Evolutionary conservation across 805 yeast genomes (phyloP).

Genomic region (Candida vaughaniae): DNA sequence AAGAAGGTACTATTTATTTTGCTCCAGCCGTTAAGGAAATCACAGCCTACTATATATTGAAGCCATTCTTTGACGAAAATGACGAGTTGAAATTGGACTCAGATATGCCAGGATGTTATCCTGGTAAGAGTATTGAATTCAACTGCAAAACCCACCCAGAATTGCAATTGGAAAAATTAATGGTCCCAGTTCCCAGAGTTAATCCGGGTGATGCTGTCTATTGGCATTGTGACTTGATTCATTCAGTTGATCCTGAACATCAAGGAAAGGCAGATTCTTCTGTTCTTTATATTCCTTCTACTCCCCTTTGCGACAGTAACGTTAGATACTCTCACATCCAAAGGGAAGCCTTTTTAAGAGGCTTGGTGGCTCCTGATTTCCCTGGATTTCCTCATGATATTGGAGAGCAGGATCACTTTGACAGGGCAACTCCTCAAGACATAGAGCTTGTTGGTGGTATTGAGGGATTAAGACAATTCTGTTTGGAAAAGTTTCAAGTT

Average conservation of each 20-base stretch:
- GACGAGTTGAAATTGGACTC: constrained; percentile 30
- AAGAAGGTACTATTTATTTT: constrained; percentile 41
- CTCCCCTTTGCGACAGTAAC: constrained; percentile 26
- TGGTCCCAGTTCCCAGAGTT: constrained; percentile 38
- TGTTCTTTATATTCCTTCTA: constrained; percentile 38
- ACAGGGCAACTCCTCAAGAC: constrained; percentile 19
- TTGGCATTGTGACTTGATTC: constrained; percentile 45
- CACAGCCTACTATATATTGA: constrained; percentile 37
- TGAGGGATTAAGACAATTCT: constrained; percentile 18
- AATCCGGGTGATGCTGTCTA: constrained; percentile 42
- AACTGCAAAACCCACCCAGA: constrained; percentile 31
- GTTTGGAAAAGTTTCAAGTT: constrained; percentile 15
- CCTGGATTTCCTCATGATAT: constrained; percentile 22
- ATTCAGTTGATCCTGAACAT: constrained; percentile 40
- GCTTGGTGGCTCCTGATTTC: constrained; percentile 23
- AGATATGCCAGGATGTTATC: constrained; percentile 37
- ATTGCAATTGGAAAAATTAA: constrained; percentile 23
- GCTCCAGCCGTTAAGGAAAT: constrained; percentile 34
- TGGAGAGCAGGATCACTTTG: constrained; percentile 21
- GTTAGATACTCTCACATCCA: constrained; percentile 8
- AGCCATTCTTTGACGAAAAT: constrained; percentile 35
- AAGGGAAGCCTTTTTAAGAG: constrained; percentile 8
- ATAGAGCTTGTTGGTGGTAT: constrained; percentile 18
- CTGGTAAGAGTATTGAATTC: constrained; percentile 37
- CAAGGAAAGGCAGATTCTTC: constrained; percentile 34